Percentiles rank a stretch among this genome's conserved stretches.
These are phyloP conservation scores for Vitis hybrid DNA, from an alignment of 177 flowering plant species.

Conservation along the genomic window DNA sequence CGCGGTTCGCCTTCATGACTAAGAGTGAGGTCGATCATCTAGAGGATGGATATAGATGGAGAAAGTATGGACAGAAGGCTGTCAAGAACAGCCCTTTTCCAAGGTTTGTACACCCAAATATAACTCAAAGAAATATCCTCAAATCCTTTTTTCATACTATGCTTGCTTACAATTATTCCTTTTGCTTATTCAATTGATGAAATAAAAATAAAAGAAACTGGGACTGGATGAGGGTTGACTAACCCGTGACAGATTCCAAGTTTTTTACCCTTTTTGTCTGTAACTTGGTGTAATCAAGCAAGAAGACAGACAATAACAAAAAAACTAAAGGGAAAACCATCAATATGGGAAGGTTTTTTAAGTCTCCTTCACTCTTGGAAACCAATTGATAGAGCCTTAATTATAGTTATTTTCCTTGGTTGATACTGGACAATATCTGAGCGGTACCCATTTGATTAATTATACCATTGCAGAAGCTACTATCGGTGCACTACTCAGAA, in stretches of 20 bases:
- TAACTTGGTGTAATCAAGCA: too few relatives aligned
- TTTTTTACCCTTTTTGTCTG: not conserved
- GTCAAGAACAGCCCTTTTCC: constrained; percentile 90
- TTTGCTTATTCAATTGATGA: not conserved
- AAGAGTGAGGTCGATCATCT: constrained; percentile 93
- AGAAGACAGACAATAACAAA: too few relatives aligned
- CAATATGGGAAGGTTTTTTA: not conserved
- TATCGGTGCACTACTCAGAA: constrained; percentile 77
- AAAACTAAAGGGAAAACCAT: too few relatives aligned
- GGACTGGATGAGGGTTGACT: not conserved
- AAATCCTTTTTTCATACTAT: too few relatives aligned
- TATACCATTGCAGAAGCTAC: constrained; percentile 54
- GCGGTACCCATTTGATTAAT: not conserved
- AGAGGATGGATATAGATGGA: constrained; percentile 93
- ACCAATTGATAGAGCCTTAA: not conserved
- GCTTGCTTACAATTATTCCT: not conserved
- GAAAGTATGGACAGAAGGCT: constrained; percentile 93
- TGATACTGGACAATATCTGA: too few relatives aligned
- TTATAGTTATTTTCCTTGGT: not conserved
- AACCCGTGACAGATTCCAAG: not conserved
- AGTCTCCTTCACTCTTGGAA: not conserved
- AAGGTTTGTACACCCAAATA: constrained; percentile 37
- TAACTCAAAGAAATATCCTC: too few relatives aligned
- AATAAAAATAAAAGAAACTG: not conserved
- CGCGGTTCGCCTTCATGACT: constrained; percentile 86